Evolutionary conservation across 345 rosid species (phyloP), one percentile per base, ranked within the genome.

Genomic region (Eucalyptus sp.): DNA sequence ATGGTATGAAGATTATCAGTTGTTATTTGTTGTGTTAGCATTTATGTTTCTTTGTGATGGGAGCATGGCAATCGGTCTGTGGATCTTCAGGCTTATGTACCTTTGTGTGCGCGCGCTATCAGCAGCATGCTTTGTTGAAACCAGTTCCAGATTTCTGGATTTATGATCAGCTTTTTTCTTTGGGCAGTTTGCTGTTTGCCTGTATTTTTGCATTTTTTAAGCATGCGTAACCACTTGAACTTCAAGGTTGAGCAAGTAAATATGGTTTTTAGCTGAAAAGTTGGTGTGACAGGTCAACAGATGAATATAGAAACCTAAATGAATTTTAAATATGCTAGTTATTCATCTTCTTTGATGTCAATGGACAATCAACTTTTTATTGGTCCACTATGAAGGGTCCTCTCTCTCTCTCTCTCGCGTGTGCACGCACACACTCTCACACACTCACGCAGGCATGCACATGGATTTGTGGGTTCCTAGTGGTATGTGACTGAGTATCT

Each of bases 1-100:
- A 95, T 95, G 99, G 99, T 97, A 97, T 56, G 79, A 6, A 33
- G 37, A 43, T 16, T 62, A 29, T 50, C n/a, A 88, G 81, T 43
- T 88, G 86, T 88, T 18, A 87, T 52, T 68, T 87, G 50, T 81
- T 58, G 37, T 13, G 87, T 86, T 43, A 25, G 52, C 88, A 62
- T 80, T 27, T 60, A 85, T 41, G 10, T 88, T 89, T 22, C 50
- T 33, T 43, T 25, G 60, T 87, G 83, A 24, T 68, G 56, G 51
- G 81, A n/a, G 27, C 29, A 5, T 27, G 37, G 50, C 41, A 64
- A 87, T 50, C 7, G 22, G 54, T 87, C 24, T 56, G 27, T n/a
- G 49, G n/a, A 11, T 50, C 56, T 50, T 10, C 66, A 51, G 87
- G 62, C 62, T 50, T 51, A 11, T 41, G 44, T 41, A 44, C 25